A percentile compares a stretch with the other conserved stretches of the same genome.
phyloP scores from a whole-genome alignment of 192 early-diverging fungal species.

The Linnemannia exigua region DNA sequence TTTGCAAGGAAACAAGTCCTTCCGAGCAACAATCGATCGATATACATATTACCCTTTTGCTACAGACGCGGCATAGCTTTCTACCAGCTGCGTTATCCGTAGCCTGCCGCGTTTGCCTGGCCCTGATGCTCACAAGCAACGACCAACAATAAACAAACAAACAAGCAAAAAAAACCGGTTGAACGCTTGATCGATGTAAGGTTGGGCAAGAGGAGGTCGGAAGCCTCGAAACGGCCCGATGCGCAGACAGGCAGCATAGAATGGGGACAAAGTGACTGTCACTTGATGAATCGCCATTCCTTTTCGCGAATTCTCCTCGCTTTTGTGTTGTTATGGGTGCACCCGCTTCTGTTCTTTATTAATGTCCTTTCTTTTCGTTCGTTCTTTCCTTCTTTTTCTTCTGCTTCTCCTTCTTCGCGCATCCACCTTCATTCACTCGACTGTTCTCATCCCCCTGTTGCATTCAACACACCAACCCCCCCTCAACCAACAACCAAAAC shows the following conservation, averaged over 20 bases:
- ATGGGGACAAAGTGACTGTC: not conserved
- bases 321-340: no score
- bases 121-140: not conserved
- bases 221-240: not conserved
- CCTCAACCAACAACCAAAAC: not conserved
- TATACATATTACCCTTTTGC: not conserved
- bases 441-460: not conserved
- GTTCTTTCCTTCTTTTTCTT: not conserved
- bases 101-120: not conserved
- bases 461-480: conserved; percentile 1
- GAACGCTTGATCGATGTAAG: not conserved
- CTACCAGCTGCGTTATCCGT: not conserved
- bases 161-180: not conserved
- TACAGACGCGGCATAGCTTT: not conserved
- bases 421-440: not conserved
- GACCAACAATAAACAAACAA: not conserved
- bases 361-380: not conserved
- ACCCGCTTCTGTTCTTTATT: not conserved
- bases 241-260: not conserved
- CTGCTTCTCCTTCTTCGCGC: not conserved
- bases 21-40: not conserved
- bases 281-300: not conserved
- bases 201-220: not conserved
- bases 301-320: not conserved
- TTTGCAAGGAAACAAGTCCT: not conserved